A percentile compares a stretch with the other conserved stretches of the same genome.
Evolutionary conservation across 306 rosid species (phyloP).

Genomic region (Trifolium subterraneum): DNA sequence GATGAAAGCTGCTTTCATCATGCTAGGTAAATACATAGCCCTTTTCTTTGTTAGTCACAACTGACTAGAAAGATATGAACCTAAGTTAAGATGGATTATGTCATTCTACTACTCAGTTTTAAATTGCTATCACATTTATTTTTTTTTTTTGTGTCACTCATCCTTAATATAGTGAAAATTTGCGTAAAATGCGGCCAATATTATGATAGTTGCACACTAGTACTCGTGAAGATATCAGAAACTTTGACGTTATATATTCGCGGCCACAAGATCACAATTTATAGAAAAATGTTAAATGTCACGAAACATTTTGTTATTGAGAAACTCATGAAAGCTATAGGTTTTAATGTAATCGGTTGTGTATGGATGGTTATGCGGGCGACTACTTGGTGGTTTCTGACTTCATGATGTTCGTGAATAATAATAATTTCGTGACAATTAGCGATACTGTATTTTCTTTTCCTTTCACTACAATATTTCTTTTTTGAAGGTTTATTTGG

Average conservation of each 20-base stretch:
- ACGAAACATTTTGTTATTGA: neutral
- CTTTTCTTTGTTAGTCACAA: neutral
- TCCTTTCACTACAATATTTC: no score
- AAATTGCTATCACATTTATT: no score
- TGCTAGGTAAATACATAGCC: constrained; percentile 38
- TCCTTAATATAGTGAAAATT: neutral
- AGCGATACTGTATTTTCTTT: no score
- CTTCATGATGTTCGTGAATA: no score
- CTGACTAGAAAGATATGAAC: neutral
- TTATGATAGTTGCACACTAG: no score
- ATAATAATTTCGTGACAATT: no score
- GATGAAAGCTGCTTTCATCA: constrained; percentile 50
- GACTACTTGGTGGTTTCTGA: no score
- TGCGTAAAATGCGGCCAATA: neutral
- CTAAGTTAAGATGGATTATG: neutral
- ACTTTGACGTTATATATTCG: neutral
- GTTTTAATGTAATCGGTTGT: neutral
- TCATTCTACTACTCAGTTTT: neutral
- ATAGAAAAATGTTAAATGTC: neutral
- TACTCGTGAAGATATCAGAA: no score
- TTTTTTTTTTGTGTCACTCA: neutral
- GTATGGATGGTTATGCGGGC: no score
- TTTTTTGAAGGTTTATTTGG: no score
- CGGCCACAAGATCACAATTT: neutral
- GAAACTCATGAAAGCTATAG: neutral